Base-by-base conservation (phyloP, 2,329 filamentous ascomycete species). In the Sclerotinia trifoliorum region DNA sequence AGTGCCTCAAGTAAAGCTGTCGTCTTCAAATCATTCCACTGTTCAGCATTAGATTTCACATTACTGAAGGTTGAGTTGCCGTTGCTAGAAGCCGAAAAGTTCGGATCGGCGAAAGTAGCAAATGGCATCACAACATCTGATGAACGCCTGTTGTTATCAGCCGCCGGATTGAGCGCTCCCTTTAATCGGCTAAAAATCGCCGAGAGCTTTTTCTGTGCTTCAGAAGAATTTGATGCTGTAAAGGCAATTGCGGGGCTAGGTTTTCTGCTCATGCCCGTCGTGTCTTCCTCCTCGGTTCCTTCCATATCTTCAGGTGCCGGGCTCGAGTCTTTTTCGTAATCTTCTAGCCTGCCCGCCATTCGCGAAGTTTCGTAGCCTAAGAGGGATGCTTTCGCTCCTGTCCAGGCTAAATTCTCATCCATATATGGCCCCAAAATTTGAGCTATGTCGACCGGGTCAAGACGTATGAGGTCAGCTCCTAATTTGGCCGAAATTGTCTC, bases 361-460 rank as follows among this genome's bases (percentile, higher is more conserved):
- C 84, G 82, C 49, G 87, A 82, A 57, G 85, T 80, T 71, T 82
- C 80, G 71, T 88, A 89, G 2, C 84, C 86, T 60, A 89, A 78
- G 72, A 83, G 82, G 2, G 86, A 83, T 15, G 86, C 78, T 26
- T 80, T 77, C 1, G 85, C 83, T 8, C 77, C 74, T 10, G 79
- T 83, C 71, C 78, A 79, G 13, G 77, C 80, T n/a, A 80, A 70
- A 70, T 84, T 83, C 74, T 91, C 87, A 5, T 89, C 90, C 13
- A 94, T 79, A 73, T 93, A 92, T 55, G 86, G 83, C 3, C 89
- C 90, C 0, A 89, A 83, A 35, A 95, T 80, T 62, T 89, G 83
- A 3, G 90, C 90, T 65, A 96, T 80, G 74, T 90, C 89, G 70
- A 88, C 85, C 1, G 91, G 87, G 74, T 89, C 86, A 15, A 96